Evolutionary conservation across 164 flowering plant species (phyloP).

Genomic region (Stephania yunnanensis): DNA sequence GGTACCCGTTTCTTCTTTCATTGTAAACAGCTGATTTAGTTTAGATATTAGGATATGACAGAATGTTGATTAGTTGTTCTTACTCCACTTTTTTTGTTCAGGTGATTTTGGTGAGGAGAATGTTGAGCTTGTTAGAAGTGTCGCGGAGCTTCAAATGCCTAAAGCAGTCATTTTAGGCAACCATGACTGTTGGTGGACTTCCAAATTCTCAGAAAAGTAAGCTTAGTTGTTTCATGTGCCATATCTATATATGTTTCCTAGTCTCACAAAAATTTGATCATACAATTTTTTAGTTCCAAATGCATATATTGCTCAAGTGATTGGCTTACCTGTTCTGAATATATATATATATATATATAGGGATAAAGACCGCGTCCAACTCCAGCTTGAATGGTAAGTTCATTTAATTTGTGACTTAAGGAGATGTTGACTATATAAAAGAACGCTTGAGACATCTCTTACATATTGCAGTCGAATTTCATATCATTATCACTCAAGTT

Average conservation of each 20-base stretch:
- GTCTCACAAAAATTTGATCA: no score
- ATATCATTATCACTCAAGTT: neutral
- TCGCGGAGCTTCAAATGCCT: constrained; percentile 53
- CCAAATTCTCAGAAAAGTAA: constrained; percentile 51
- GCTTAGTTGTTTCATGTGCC: constrained; percentile 7
- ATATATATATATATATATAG: constrained; percentile 19
- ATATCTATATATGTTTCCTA: neutral
- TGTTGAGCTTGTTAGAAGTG: constrained; percentile 69
- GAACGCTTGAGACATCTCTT: neutral
- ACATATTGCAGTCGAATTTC: neutral
- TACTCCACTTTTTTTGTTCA: constrained; percentile 17
- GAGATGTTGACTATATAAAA: neutral
- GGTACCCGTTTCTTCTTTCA: constrained; percentile 45
- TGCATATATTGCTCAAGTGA: no score
- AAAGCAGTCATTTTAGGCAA: constrained; percentile 90
- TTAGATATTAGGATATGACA: constrained; percentile 2
- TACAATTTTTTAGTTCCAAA: no score
- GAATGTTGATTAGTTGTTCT: neutral
- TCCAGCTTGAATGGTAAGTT: constrained; percentile 79
- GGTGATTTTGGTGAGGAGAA: constrained; percentile 96
- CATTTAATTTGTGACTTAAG: neutral
- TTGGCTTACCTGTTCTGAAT: constrained; percentile 17
- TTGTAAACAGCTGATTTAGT: constrained; percentile 10
- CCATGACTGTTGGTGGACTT: constrained; percentile 83
- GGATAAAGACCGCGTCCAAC: constrained; percentile 72